Evolutionary conservation across 495 filamentous ascomycete genomes (phyloP), one percentile per base, ranked within the genome.

Genomic region (Cercophora newfieldiana): DNA sequence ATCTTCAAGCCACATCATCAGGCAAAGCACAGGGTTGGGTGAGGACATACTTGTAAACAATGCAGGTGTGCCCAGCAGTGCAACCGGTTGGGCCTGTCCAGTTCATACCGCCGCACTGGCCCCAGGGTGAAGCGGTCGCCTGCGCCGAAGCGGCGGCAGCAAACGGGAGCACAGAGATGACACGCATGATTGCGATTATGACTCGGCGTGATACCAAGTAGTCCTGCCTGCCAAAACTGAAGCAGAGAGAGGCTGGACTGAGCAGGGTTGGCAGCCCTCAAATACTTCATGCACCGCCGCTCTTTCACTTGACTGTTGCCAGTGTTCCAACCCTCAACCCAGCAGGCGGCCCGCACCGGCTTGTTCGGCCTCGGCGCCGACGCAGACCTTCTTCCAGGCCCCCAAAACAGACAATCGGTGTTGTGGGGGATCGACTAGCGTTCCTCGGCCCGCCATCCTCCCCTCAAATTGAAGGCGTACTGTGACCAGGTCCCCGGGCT

Each of bases 71-170:
- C 25, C 69, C 69, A 12, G 64, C 49, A 14, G 49, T 28, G 54
- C 69, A 72, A 3, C n/a, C 47, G 7, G 44, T 59, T 18, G 67
- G 59, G 14, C 65, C 69, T 3, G 50, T 10, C 10, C 21, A 67
- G 31, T 56, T 61, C 1, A 56, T 24, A 10, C 69, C 69, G 49
- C 69, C 69, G 61, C 69, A 72, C 22, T 72, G 69, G 19, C 47
- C 65, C n/a, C 63, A 70, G 7, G 69, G 53, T 4, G 63, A 44
- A 21, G 74, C 71, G 2, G 66, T 68, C 37, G 75, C 69, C 37
- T 72, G 64, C 44, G 67, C 69, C n/a, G 58, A 28, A 19, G 29
- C 69, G 1, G 61, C 64, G 3, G 64, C 67, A 5, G 59, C 68
- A 28, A 65, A 33, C 7, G 69, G 8, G 50, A 62, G 64, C 53